A percentile compares a stretch with the other conserved stretches of the same genome.
Conservation (phyloP, 2,329 filamentous ascomycete genomes). For the Diaporthe citrichinensis region DNA sequence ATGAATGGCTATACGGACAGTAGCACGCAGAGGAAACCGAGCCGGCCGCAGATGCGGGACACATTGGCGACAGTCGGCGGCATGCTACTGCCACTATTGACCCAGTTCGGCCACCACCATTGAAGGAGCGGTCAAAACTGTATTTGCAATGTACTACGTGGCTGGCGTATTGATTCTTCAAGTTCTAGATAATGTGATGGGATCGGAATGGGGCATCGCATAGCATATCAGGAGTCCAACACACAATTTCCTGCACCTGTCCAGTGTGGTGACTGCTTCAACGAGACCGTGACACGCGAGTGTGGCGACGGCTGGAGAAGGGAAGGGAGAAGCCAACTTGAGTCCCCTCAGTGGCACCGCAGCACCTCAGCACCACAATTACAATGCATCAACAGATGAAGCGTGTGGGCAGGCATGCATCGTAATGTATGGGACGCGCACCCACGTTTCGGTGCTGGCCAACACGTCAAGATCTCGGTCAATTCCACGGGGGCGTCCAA, state of each 20-base stretch:
- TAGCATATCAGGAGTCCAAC: conserved; percentile 36
- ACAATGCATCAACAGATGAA: not conserved
- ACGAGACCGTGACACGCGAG: not conserved
- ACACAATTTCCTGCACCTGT: not conserved
- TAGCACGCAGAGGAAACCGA: conserved; percentile 64
- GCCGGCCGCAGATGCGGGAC: conserved; percentile 74
- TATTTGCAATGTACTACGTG: conserved; percentile 8
- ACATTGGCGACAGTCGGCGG: conserved; percentile 79
- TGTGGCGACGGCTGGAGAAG: not conserved
- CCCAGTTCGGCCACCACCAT: conserved; percentile 84
- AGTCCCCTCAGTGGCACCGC: not conserved
- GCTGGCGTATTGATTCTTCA: conserved; percentile 15
- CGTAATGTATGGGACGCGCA: not conserved
- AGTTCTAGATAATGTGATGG: conserved; percentile 12
- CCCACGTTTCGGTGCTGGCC: not conserved
- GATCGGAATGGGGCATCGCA: not conserved
- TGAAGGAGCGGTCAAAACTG: conserved; percentile 45
- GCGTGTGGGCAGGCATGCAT: not conserved
- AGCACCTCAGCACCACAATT: not conserved
- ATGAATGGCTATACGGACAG: conserved; percentile 69
- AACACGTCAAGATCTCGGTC: not conserved
- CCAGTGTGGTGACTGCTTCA: not conserved
- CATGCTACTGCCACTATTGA: conserved; percentile 84
- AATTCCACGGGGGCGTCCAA: conserved; percentile 26
- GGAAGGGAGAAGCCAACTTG: not conserved